Evolutionary conservation across 495 filamentous ascomycete species (phyloP), one percentile per base, ranked within the genome.

Genomic region (Pseudevernia furfuracea): DNA sequence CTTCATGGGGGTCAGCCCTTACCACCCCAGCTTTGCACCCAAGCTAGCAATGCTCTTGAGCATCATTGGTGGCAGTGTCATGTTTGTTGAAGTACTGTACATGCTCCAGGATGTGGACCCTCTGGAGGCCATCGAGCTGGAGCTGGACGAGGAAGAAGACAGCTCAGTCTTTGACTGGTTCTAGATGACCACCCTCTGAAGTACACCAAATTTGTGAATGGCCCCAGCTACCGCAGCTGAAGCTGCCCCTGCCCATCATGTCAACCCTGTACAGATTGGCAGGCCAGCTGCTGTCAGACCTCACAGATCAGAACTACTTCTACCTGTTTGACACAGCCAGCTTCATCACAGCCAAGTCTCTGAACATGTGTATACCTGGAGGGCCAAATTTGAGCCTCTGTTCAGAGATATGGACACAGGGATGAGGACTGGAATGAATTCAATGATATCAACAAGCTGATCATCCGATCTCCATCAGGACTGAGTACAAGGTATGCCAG

Each of bases 371-470:
- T 17, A 90, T 98, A 48, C 94, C 94, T n/a, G 94, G 94, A 72
- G 94, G 94, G 44, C 94, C 94, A 67, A 87, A 52, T 98, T 98
- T 63, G 94, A 98, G 77, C 94, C 94, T 25, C 76, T 98, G 17
- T 98, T 97, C 80, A 98, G 97, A 76, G 94, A 98, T 68, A 90
- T 98, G 56, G 93, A 98, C 72, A 95, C 94, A 37, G 97, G 97
- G 92, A 97, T 70, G 94, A 98, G 74, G 94, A 98, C 73, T 98
- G 97, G 76, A 93, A 95, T 72, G 94, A 98, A 75, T 98, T 98
- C 83, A 98, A 98, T 70, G 94, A 92, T 55, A 98, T 98, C 71
- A 92, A 97, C 73, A 90, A 95, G 66, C 97, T 98, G 75, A 98
- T 98, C 69, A 97, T 98, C 81, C 88, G 94, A 57, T 85, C 88